A percentile compares a stretch with the other conserved stretches of the same genome.
phyloP scores from a whole-genome alignment of 371 early-diverging fungal species.

The Mortierella sp. region DNA sequence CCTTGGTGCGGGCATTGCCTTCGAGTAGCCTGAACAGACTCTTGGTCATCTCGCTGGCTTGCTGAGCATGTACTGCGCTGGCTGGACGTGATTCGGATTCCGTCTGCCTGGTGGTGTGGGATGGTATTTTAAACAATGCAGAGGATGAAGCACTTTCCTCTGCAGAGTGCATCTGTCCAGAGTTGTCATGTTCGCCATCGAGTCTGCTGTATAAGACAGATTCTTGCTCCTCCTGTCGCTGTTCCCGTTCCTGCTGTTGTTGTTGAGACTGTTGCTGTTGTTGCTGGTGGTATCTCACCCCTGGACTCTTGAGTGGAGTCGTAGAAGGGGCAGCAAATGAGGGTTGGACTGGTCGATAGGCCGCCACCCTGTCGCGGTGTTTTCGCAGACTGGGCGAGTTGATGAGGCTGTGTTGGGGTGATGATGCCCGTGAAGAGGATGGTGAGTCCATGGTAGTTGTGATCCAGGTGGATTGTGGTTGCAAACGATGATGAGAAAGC shows the following conservation, averaged over 20 bases:
- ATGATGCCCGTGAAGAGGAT: conserved; percentile 2
- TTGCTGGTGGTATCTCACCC: conserved; percentile 7
- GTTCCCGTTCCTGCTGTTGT: conserved; percentile 4
- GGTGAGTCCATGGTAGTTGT: conserved; percentile 25
- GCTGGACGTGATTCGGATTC: neutral
- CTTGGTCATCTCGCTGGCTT: conserved; percentile 19
- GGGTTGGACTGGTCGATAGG: conserved; percentile 1
- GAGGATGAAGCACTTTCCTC: neutral
- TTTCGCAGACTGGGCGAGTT: conserved; percentile 34
- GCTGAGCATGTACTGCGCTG: conserved; percentile 18
- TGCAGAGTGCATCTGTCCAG: neutral
- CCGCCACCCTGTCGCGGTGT: conserved; percentile 19
- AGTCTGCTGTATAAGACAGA: neutral
- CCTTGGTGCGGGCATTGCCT: neutral
- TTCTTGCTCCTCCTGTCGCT: conserved; percentile 11
- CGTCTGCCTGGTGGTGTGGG: conserved; percentile 6
- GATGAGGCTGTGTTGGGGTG: conserved; percentile 27
- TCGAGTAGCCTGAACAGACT: conserved; percentile 14
- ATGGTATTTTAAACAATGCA: conserved; percentile 18
- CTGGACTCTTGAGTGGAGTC: conserved; percentile 34
- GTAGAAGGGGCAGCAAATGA: conserved; percentile 16
- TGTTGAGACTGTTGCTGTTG: conserved; percentile 13
- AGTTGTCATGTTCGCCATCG: neutral
- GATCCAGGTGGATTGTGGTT: neutral
- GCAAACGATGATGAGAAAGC: conserved; percentile 2